These are phyloP conservation scores for Pecoramyces ruminantium DNA, from an alignment of 192 early-diverging fungal genomes.

Conservation along the genomic window DNA sequence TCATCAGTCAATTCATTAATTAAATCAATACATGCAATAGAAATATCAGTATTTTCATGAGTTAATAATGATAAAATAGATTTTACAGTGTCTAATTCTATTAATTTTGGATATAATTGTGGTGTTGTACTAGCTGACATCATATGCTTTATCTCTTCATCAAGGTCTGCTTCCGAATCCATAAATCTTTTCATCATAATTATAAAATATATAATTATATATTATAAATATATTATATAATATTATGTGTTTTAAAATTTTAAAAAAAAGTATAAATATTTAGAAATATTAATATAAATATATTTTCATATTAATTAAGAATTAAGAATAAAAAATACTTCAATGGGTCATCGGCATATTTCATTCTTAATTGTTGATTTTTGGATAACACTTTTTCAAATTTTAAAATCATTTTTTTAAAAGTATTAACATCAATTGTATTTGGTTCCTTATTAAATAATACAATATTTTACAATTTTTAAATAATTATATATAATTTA, in stretches of 20 bases:
- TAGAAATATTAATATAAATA: too few relatives aligned
- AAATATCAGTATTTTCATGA: slow-evolving; percentile 92
- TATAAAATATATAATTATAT: background rate
- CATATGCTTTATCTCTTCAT: slow-evolving; percentile 70
- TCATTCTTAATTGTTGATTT: slow-evolving; percentile 74
- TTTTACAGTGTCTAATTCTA: slow-evolving; percentile 43
- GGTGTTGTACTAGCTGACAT: slow-evolving; percentile 60
- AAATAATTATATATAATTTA: too few relatives aligned
- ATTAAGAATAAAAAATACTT: slow-evolving; percentile 13
- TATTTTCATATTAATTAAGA: too few relatives aligned
- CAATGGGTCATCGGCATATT: slow-evolving; percentile 51
- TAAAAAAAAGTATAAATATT: too few relatives aligned
- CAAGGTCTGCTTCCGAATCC: slow-evolving; percentile 88
- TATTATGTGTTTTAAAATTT: too few relatives aligned
- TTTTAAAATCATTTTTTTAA: slow-evolving; percentile 60
- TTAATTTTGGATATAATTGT: slow-evolving; percentile 54
- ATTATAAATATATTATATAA: too few relatives aligned
- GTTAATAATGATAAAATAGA: slow-evolving; percentile 57
- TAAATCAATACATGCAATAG: slow-evolving; percentile 62
- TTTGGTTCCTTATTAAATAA: slow-evolving; percentile 28
- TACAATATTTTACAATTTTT: too few relatives aligned
- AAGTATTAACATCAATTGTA: slow-evolving; percentile 38
- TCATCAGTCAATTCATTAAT: slow-evolving; percentile 87
- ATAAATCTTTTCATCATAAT: slow-evolving; percentile 41
- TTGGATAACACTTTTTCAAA: slow-evolving; percentile 74